Evolutionary conservation across 1,284 basidiomycete species (phyloP).

Genomic region (Leccinum pachyderme): DNA sequence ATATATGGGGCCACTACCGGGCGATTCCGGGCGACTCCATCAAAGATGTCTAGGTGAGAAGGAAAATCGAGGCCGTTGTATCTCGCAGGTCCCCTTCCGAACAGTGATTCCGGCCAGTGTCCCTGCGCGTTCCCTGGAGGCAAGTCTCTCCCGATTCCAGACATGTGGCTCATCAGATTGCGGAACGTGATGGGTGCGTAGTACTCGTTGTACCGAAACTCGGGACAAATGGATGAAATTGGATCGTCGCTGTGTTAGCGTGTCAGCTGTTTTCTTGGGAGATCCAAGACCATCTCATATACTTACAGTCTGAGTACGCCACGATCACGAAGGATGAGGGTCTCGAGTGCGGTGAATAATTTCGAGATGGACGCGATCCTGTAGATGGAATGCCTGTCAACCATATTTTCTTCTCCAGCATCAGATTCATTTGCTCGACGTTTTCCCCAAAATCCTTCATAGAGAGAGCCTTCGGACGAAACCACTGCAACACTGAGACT

Average conservation of each 20-base stretch:
- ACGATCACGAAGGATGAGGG: constrained; percentile 43
- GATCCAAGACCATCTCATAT: background rate
- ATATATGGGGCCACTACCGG: constrained; percentile 42
- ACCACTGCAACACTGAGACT: constrained; percentile 33
- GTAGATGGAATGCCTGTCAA: constrained; percentile 44
- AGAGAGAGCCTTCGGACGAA: constrained; percentile 27
- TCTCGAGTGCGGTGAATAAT: constrained; percentile 46
- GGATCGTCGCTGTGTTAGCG: constrained; percentile 18
- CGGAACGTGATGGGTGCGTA: constrained; percentile 42
- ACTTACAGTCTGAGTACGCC: constrained; percentile 42
- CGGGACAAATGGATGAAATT: constrained; percentile 22
- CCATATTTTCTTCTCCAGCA: constrained; percentile 10
- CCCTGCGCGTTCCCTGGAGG: constrained; percentile 39
- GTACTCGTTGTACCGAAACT: constrained; percentile 23
- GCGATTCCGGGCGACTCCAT: constrained; percentile 35
- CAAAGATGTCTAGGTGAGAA: constrained; percentile 32
- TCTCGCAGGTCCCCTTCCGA: constrained; percentile 28
- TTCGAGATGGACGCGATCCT: constrained; percentile 50
- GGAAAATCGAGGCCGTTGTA: constrained; percentile 33
- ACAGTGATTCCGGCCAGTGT: constrained; percentile 37
- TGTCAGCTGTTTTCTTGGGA: background rate
- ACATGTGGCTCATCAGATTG: constrained; percentile 46
- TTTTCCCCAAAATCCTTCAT: constrained; percentile 25
- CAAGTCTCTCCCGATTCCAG: constrained; percentile 47
- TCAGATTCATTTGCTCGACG: constrained; percentile 45